Evolutionary conservation across 148 eudicot genomes (phyloP), one percentile per base, ranked within the genome.

Genomic region (Heliosperma pusillum): DNA sequence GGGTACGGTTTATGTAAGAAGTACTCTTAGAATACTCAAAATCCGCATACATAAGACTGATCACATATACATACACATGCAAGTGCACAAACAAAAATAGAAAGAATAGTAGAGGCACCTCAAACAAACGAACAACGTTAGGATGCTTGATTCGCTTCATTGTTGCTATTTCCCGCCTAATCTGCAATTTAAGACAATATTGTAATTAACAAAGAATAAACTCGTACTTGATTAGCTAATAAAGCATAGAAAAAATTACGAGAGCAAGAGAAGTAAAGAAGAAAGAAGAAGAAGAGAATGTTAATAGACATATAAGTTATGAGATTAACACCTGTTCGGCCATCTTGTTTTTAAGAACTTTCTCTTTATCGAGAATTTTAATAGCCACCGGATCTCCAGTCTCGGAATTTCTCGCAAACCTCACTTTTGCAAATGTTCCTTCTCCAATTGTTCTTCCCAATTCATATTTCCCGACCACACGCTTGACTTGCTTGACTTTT

Each of bases 351-450:
- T 90, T 91, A 36, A 94, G 89, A 74, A 94, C 91, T 79, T 90
- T 91, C 84, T 91, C 97, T 85, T 91, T 94, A 82, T 94, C 98
- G 71, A 94, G 91, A 71, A 94, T 90, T 84, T 94, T 94, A 76
- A 94, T 78, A 76, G 98, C 98, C 72, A 91, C 98, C 5, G 91
- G 86, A 53, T 91, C 93, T 44, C 93, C 91, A 15, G 87, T 94
- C 79, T 91, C 93, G 29, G 95, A 81, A 83, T 90, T 83, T 80
- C 89, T 87, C 13, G 98, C 98, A 84, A 91, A 91, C 77, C 85
- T 94, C 42, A 94, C 98, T 79, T 94, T 94, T 60, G 98, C 98
- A 82, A 91, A 94, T 71, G 98, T 89, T 73, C 98, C 98, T 85
- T 93, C 98, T 11, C 98, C 98, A 74, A 93, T 93, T 72, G 97